Percentiles rank a stretch among this genome's conserved stretches.
phyloP scores from a whole-genome alignment of 495 filamentous ascomycete species.

The Penicillium fimorum region DNA sequence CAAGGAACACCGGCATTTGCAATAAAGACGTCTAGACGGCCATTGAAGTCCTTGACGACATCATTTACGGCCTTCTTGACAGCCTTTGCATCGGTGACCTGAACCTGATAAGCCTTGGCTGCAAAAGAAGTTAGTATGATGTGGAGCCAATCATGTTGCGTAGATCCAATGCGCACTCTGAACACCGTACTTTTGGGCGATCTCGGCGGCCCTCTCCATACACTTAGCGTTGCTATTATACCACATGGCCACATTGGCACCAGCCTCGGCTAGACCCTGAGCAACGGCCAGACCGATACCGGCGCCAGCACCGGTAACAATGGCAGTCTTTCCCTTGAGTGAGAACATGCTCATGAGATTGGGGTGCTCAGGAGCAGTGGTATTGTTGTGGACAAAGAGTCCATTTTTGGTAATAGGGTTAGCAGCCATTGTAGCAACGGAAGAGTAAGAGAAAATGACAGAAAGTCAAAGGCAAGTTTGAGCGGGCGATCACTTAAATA shows the following conservation, averaged over 20 bases:
- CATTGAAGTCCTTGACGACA: conserved; percentile 67
- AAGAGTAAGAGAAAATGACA: not conserved
- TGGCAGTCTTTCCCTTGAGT: conserved; percentile 77
- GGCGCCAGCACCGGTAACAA: conserved; percentile 76
- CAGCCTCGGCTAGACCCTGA: conserved; percentile 75
- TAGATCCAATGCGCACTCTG: conserved; percentile 55
- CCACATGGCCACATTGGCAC: conserved; percentile 85
- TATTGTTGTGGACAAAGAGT: conserved; percentile 61
- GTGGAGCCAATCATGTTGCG: not conserved
- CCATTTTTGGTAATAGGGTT: conserved; percentile 41
- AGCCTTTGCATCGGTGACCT: conserved; percentile 58
- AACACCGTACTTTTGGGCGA: conserved; percentile 75
- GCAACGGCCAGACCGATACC: conserved; percentile 80
- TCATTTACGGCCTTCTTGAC: conserved; percentile 57
- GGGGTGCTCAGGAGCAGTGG: conserved; percentile 55
- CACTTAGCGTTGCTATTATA: conserved; percentile 78
- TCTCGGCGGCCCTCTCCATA: conserved; percentile 64
- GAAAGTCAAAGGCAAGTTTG: not conserved
- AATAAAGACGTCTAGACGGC: conserved; percentile 74
- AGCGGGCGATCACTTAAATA: conserved; percentile 16
- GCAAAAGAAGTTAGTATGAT: conserved; percentile 8
- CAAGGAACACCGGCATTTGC: conserved; percentile 78
- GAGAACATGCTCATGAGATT: conserved; percentile 78
- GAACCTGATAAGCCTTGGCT: conserved; percentile 77
- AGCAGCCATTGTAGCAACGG: conserved; percentile 31